Evolutionary conservation across 345 rosid species (phyloP).

Genomic region (Kandelia obovata): DNA sequence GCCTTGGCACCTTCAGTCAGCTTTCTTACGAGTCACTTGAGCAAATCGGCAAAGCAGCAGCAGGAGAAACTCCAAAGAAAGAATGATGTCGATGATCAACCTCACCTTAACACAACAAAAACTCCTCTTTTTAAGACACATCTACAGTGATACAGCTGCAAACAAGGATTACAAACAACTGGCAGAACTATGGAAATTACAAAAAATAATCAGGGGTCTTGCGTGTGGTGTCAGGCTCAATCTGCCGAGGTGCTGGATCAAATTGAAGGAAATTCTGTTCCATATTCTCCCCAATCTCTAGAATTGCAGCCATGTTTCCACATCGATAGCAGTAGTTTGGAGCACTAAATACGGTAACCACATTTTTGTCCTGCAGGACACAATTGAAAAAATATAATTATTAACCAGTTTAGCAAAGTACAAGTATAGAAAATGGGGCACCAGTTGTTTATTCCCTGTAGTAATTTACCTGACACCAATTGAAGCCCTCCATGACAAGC

Average conservation of each 20-base stretch:
- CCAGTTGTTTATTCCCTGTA: neutral
- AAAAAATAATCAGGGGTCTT: conserved; percentile 98
- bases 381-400: neutral
- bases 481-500: conserved; percentile 94
- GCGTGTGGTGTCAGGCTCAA: conserved; percentile 90
- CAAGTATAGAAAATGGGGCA: neutral
- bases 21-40: conserved; percentile 22
- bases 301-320: conserved; percentile 96
- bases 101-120: conserved; percentile 46
- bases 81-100: conserved; percentile 40
- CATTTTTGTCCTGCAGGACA: conserved; percentile 65
- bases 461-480: conserved; percentile 82
- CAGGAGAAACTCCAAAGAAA: conserved; percentile 38
- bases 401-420: neutral
- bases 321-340: conserved; percentile 94
- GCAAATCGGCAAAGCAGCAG: conserved; percentile 34
- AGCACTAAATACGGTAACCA: conserved; percentile 92
- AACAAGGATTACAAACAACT: conserved; percentile 34
- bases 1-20: conserved; percentile 30
- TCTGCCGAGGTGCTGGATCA: conserved; percentile 91
- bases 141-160: conserved; percentile 42
- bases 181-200: conserved; percentile 44
- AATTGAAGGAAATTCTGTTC: conserved; percentile 92
- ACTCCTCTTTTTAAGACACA: conserved; percentile 36
- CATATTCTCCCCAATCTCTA: conserved; percentile 93